Percentiles rank a stretch among this genome's conserved stretches.
Evolutionary conservation across 441 rosid species (phyloP).

Genomic region (Erysimum pusillum): DNA sequence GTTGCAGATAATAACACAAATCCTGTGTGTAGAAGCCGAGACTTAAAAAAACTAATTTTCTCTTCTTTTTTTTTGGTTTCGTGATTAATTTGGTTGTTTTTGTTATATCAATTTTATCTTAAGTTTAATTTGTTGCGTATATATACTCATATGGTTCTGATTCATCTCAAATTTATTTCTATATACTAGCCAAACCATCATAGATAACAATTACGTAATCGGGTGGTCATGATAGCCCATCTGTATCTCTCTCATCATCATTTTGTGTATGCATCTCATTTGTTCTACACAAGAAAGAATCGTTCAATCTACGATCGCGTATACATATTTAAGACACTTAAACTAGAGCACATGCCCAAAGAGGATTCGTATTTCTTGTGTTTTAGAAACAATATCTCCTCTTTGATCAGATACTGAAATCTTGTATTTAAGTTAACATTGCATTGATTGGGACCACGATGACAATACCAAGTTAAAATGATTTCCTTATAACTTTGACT

Average conservation of each 20-base stretch:
- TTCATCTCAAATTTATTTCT: neutral
- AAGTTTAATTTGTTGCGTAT: slow-evolving; percentile 4
- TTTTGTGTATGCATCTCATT: no score
- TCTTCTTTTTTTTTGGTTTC: slow-evolving; percentile 13
- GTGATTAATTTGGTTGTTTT: slow-evolving; percentile 17
- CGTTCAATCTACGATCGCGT: no score
- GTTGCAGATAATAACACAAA: slow-evolving; percentile 37
- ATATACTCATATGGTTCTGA: neutral
- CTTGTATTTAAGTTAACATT: no score
- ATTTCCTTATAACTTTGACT: slow-evolving; percentile 12
- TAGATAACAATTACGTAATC: neutral
- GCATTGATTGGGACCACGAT: no score
- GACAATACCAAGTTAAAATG: no score
- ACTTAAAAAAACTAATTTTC: slow-evolving; percentile 2
- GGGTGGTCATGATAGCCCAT: neutral
- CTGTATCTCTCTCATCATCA: no score
- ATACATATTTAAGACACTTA: no score
- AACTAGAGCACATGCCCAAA: no score
- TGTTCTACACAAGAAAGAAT: no score
- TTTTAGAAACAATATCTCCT: no score
- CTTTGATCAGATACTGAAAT: no score
- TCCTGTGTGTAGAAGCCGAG: slow-evolving; percentile 4
- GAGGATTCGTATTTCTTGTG: no score
- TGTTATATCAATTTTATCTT: neutral
- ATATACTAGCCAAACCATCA: neutral